Base-by-base conservation (phyloP, 2,329 filamentous ascomycete species). In the Pseudogymnoascus sp. region DNA sequence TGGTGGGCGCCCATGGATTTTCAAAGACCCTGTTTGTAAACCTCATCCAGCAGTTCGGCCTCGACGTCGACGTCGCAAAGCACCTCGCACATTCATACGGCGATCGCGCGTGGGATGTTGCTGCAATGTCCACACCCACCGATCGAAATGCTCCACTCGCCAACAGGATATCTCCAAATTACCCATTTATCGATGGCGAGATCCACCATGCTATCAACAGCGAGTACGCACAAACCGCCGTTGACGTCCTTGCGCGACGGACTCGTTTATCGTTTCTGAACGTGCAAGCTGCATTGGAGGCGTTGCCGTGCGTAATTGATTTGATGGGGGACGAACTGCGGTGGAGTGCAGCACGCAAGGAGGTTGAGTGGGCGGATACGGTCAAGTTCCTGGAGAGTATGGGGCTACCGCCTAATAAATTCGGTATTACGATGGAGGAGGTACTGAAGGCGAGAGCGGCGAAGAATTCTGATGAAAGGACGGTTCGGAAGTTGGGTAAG, bases 1-100 rank as follows among this genome's bases (percentile, higher is more conserved):
- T 96, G 35, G 81, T 94, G 64, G 91, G 91, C 69, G 90, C 91
- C 10, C 91, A 96, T 73, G 91, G 91, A 62, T 95, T 87, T 79
- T 92, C 88, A 75, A 92, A 92, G 76, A 91, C 92, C 1, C 85
- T 97, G 23, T 96, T 96, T 78, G 96, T 97, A 80, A 92, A 93
- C 75, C 80, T 97, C 37, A 94, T 96, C 72, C 92, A 97, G 75
- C 90, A 96, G 77, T 96, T 91, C 73, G 91, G 91, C 66, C 78
- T 97, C 63, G 92, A 96, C 76, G 96, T 91, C 16, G 91, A 96
- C 70, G 90, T 97, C 18, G 92, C 92, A 50, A 90, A 91, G 77
- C 92, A 97, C 76, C 82, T 97, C 35, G 89, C 88, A 12, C 84
- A 89, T 72, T 90, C 90, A 63, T 97, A 97, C 73, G 92, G 93